Percentiles rank a stretch among this genome's conserved stretches.
Conservation (phyloP, 305 asterid genomes). For the Fraxinus baroniana region DNA sequence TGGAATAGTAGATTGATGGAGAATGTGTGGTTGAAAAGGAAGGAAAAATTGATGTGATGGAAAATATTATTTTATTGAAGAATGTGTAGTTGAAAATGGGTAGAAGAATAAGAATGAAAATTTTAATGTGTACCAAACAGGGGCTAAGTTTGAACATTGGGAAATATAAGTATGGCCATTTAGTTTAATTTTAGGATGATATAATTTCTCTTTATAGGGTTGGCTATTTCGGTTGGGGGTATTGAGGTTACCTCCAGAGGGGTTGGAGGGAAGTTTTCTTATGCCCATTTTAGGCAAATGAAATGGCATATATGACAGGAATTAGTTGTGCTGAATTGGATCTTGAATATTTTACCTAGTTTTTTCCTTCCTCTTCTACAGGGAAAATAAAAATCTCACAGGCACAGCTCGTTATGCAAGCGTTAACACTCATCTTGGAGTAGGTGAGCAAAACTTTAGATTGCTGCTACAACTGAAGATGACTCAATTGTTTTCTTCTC, state of each 20-base stretch:
- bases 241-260: background rate
- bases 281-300: background rate
- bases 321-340: background rate
- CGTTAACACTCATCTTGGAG: slow-evolving; percentile 57
- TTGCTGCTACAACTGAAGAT: background rate
- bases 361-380: slow-evolving; percentile 20
- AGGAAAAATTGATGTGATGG: too few species aligned
- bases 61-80: too few species aligned
- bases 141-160: background rate
- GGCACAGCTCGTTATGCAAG: slow-evolving; percentile 70
- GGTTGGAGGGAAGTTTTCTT: background rate
- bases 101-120: too few species aligned
- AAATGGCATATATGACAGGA: background rate
- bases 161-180: background rate
- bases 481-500: background rate
- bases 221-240: background rate
- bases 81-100: too few species aligned
- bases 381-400: slow-evolving; percentile 63
- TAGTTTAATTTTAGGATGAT: background rate
- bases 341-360: background rate
- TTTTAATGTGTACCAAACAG: too few species aligned
- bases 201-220: background rate
- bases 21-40: too few species aligned
- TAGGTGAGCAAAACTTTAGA: slow-evolving; percentile 38
- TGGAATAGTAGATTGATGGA: too few species aligned